These are phyloP conservation scores for Naganishia randhawae DNA, from an alignment of 768 basidiomycete genomes.

Conservation along the genomic window DNA sequence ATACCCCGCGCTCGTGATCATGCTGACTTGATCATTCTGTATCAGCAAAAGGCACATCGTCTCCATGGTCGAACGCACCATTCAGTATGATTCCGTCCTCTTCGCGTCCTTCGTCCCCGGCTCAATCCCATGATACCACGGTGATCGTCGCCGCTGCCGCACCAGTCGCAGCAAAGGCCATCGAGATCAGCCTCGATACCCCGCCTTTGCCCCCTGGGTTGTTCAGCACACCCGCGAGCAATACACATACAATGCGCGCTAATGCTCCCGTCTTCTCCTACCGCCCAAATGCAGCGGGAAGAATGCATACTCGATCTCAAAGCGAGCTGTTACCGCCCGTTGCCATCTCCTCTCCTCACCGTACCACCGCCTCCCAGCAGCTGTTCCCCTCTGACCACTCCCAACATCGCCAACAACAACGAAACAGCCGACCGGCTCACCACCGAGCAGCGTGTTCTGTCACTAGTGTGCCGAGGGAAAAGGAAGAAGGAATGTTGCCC, in stretches of 20 bases:
- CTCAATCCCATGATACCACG: neutral
- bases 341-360: neutral
- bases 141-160: neutral
- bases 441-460: neutral
- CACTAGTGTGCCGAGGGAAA: neutral
- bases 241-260: neutral
- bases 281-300: neutral
- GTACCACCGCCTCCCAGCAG: neutral
- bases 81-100: slow-evolving; percentile 3
- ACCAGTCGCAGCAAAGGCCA: neutral
- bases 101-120: neutral
- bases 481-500: neutral
- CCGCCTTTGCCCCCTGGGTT: neutral
- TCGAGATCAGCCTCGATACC: neutral
- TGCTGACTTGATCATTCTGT: neutral
- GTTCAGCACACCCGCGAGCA: neutral
- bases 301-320: neutral
- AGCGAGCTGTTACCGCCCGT: slow-evolving; percentile 9
- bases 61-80: neutral
- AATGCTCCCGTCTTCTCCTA: neutral
- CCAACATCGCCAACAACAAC: neutral
- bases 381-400: neutral
- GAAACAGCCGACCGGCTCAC: neutral
- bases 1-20: neutral
- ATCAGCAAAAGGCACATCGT: neutral